Evolutionary conservation across 116 monocot genomes (phyloP).

Genomic region (Phalaenopsis hybrid): DNA sequence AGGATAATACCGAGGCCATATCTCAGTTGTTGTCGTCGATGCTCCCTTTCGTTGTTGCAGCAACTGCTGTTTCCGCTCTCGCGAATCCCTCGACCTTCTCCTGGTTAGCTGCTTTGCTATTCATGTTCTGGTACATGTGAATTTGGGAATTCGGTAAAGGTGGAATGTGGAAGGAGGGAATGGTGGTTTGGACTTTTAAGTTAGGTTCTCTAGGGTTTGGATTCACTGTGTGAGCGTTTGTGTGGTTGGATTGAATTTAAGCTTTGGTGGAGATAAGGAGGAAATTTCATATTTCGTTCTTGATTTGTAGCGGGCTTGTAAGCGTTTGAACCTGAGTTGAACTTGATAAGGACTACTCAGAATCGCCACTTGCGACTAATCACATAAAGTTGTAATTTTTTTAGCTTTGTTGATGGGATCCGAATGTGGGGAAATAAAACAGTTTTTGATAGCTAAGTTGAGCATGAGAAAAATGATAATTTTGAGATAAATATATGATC

Average conservation of each 20-base stretch:
- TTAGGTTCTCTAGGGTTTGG: not conserved
- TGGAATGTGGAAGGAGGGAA: too few species aligned
- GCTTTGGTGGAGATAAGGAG: too few species aligned
- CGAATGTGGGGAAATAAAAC: not conserved
- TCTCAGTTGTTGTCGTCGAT: slow-evolving; percentile 40
- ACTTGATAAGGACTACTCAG: not conserved
- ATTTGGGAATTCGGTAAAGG: too few species aligned
- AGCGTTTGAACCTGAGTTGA: not conserved
- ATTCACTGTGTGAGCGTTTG: not conserved
- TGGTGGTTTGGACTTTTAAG: not conserved
- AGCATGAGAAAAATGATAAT: not conserved
- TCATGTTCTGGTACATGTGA: not conserved
- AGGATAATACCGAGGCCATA: not conserved
- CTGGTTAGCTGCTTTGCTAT: slow-evolving; percentile 40
- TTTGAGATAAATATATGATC: not conserved
- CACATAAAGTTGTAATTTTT: not conserved
- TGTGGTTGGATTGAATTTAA: too few species aligned
- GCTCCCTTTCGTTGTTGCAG: slow-evolving; percentile 69
- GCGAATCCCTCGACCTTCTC: slow-evolving; percentile 71
- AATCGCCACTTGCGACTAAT: not conserved
- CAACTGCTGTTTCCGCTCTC: slow-evolving; percentile 64
- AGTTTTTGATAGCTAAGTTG: not conserved
- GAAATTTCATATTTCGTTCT: not conserved
- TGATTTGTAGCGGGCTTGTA: not conserved
- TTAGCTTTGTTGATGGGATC: not conserved